Evolutionary conservation across 2,329 filamentous ascomycete genomes (phyloP).

Genomic region (Hymenoscyphus occultus): DNA sequence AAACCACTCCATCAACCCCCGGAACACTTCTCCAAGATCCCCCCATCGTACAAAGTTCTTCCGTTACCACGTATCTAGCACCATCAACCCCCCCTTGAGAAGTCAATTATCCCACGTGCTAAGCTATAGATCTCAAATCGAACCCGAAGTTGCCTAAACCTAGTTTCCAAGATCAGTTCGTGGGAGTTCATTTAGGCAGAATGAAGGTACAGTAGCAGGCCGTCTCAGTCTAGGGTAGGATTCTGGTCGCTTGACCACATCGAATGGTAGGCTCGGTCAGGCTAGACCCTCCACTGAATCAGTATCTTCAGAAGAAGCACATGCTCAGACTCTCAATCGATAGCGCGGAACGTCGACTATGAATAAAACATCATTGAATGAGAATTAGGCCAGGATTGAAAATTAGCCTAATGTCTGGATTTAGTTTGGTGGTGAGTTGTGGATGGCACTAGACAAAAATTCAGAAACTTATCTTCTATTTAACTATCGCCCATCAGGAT

Average conservation of each 20-base stretch:
- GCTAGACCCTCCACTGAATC: neutral
- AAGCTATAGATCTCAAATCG: neutral
- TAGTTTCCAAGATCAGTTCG: neutral
- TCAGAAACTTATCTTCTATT: neutral
- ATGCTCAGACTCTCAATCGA: neutral
- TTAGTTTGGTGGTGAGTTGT: neutral
- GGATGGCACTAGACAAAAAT: neutral
- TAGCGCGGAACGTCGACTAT: too few species aligned
- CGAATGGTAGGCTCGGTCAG: neutral
- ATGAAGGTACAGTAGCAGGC: neutral
- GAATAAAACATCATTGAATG: neutral
- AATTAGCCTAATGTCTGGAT: neutral
- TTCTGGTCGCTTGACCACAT: neutral
- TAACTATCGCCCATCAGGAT: neutral
- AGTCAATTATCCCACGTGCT: too few species aligned
- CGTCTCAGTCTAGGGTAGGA: neutral
- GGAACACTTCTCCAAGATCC: neutral
- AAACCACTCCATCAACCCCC: neutral
- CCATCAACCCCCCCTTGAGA: neutral
- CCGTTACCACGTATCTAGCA: slow-evolving; percentile 1
- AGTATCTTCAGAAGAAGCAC: neutral
- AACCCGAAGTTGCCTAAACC: neutral
- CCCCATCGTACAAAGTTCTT: slow-evolving; percentile 4
- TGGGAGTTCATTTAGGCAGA: neutral
- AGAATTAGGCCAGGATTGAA: neutral